phyloP scores from a whole-genome alignment of 2,329 filamentous ascomycete genomes.

The Fusarium sublunatum region DNA sequence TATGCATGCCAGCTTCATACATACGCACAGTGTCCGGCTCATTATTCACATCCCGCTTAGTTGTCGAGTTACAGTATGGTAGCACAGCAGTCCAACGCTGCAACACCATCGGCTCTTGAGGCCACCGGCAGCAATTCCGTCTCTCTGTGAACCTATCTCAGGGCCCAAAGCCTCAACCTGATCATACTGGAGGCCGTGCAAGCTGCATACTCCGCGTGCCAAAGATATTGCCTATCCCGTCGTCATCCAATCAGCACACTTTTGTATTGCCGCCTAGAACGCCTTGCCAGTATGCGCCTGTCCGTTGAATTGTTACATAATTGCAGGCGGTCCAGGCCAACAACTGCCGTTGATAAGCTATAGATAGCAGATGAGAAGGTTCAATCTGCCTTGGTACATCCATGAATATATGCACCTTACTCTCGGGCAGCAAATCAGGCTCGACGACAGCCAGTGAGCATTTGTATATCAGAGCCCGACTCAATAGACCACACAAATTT shows the following conservation, averaged over 20 bases:
- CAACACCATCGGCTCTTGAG: slow-evolving; percentile 25
- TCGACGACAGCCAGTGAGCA: background rate
- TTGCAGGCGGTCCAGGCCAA: background rate
- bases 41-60: background rate
- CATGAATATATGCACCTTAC: background rate
- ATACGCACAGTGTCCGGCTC: slow-evolving; percentile 3
- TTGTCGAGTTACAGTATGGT: slow-evolving; percentile 21
- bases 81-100: slow-evolving; percentile 17
- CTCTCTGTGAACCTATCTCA: slow-evolving; percentile 9
- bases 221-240: slow-evolving; percentile 17
- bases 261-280: slow-evolving; percentile 16
- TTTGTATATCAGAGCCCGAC: background rate
- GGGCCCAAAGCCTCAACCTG: slow-evolving; percentile 17
- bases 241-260: slow-evolving; percentile 14
- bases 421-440: background rate
- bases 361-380: background rate
- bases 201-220: slow-evolving; percentile 34
- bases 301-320: slow-evolving; percentile 16
- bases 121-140: slow-evolving; percentile 26
- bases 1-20: slow-evolving; percentile 3
- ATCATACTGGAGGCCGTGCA: slow-evolving; percentile 21
- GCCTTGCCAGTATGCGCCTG: slow-evolving; percentile 18
- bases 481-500: background rate
- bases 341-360: background rate
- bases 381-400: slow-evolving; percentile 4